These are phyloP conservation scores for Forsythia suspensa DNA, from an alignment of 257 asterid species.

Conservation along the genomic window DNA sequence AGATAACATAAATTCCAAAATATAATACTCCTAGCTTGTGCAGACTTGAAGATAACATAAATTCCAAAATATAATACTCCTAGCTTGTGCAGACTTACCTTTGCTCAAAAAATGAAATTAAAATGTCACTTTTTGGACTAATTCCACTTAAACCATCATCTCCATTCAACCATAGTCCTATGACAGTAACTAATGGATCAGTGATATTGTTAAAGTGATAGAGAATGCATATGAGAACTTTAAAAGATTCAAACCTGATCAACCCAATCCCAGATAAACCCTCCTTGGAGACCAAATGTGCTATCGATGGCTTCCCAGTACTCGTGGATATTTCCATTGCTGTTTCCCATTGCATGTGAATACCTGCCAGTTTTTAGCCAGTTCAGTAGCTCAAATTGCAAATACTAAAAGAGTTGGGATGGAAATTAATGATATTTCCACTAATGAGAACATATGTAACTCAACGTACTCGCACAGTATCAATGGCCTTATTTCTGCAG, in stretches of 20 bases:
- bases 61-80: too few species aligned
- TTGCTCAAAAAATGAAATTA: too few species aligned
- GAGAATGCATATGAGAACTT: neutral
- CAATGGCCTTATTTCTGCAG: slow-evolving; percentile 79
- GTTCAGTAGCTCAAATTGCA: slow-evolving; percentile 21
- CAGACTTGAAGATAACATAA: too few species aligned
- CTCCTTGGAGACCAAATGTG: slow-evolving; percentile 98
- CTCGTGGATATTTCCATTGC: slow-evolving; percentile 86
- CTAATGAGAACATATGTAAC: slow-evolving; percentile 15
- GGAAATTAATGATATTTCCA: slow-evolving; percentile 1
- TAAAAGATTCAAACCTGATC: slow-evolving; percentile 66
- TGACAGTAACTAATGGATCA: too few species aligned
- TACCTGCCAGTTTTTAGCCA: slow-evolving; percentile 50
- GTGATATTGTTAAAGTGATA: too few species aligned
- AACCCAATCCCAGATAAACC: slow-evolving; percentile 99
- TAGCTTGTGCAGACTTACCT: too few species aligned
- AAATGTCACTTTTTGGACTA: too few species aligned
- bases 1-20: too few species aligned
- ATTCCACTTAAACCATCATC: too few species aligned
- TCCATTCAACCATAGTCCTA: too few species aligned
- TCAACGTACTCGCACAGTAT: slow-evolving; percentile 92
- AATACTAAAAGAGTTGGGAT: slow-evolving; percentile 7
- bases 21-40: too few species aligned
- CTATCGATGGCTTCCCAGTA: slow-evolving; percentile 98
- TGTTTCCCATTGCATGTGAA: slow-evolving; percentile 97